phyloP scores from a whole-genome alignment of 495 filamentous ascomycete genomes.

The Aspergillus taichungensis region DNA sequence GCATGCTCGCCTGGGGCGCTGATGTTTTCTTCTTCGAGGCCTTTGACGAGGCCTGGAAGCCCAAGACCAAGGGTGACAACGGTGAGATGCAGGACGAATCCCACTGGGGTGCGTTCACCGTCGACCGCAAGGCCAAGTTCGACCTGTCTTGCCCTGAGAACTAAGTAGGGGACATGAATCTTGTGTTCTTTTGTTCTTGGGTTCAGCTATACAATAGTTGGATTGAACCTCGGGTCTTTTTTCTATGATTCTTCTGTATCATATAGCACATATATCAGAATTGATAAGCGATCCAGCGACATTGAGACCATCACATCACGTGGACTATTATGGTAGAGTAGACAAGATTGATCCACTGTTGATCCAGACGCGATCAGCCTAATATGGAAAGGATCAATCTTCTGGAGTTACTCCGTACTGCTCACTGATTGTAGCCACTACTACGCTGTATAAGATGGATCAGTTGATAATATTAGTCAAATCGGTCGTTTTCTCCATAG shows the following conservation, averaged over 20 bases:
- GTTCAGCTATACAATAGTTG: background rate
- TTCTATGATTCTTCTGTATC: constrained; percentile 7
- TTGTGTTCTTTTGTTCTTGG: background rate
- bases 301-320: background rate
- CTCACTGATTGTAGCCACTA: no score
- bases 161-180: background rate
- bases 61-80: constrained; percentile 56
- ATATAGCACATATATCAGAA: constrained; percentile 4
- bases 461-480: no score
- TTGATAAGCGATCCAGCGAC: constrained; percentile 3
- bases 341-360: no score
- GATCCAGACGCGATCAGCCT: no score
- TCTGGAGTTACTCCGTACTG: no score
- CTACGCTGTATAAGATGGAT: no score
- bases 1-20: constrained; percentile 60
- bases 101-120: constrained; percentile 68
- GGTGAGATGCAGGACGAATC: constrained; percentile 60
- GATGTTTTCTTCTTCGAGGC: constrained; percentile 79
- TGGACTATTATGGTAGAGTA: background rate
- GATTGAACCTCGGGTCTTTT: background rate
- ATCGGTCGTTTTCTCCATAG: no score
- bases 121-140: constrained; percentile 55
- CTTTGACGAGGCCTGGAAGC: constrained; percentile 78
- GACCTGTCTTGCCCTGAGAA: constrained; percentile 42
- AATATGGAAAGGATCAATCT: no score